A percentile compares a stretch with the other conserved stretches of the same genome.
Conservation (phyloP, 306 rosid genomes). For the Purshia tridentata region DNA sequence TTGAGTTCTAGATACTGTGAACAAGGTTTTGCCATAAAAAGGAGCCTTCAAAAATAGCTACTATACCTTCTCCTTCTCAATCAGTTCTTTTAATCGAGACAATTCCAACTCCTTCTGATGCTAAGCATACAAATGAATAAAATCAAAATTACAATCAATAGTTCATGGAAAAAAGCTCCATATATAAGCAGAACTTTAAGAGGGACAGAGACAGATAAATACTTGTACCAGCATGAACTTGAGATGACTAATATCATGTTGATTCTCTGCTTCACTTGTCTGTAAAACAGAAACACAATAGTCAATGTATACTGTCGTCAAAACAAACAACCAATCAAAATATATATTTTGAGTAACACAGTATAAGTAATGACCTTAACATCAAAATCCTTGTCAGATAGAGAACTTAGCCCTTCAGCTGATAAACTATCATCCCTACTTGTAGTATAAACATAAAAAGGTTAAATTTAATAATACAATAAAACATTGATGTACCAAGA, state of each 20-base stretch:
- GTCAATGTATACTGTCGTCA: neutral
- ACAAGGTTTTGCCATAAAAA: neutral
- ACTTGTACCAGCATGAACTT: conserved; percentile 78
- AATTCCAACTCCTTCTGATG: conserved; percentile 85
- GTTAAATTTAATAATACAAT: neutral
- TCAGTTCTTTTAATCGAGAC: conserved; percentile 68
- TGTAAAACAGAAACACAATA: conserved; percentile 35
- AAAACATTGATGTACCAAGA: too few species aligned
- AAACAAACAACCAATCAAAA: conserved; percentile 10
- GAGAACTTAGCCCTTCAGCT: conserved; percentile 41
- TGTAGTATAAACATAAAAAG: conserved; percentile 24
- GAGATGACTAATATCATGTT: conserved; percentile 64
- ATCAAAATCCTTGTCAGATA: conserved; percentile 37
- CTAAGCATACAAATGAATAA: conserved; percentile 37
- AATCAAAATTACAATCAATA: conserved; percentile 25
- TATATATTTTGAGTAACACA: conserved; percentile 14
- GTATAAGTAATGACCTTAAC: conserved; percentile 47
- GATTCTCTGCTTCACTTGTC: conserved; percentile 48
- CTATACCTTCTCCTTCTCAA: conserved; percentile 80
- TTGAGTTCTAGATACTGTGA: neutral
- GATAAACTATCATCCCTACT: conserved; percentile 51
- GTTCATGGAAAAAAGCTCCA: conserved; percentile 6
- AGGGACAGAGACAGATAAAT: conserved; percentile 22
- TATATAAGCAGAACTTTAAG: conserved; percentile 2
- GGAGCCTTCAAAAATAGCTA: conserved; percentile 22